A percentile compares a stretch with the other conserved stretches of the same genome.
phyloP scores from a whole-genome alignment of 257 asterid species.

The Forsythia viridissima region DNA sequence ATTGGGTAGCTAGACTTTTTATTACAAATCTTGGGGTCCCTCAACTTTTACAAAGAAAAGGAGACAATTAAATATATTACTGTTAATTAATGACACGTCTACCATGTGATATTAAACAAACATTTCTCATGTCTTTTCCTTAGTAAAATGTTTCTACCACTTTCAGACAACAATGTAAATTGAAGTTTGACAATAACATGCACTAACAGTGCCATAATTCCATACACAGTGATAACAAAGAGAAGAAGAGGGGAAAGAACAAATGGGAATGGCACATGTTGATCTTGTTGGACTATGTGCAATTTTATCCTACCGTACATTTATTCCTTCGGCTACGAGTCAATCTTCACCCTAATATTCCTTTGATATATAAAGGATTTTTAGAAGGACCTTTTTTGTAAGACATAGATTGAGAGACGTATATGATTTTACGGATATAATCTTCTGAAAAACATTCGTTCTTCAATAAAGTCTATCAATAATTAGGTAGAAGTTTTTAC shows the following conservation, averaged over 20 bases:
- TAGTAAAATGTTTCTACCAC: background rate
- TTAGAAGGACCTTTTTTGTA: too few species aligned
- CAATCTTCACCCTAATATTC: too few species aligned
- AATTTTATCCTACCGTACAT: too few species aligned
- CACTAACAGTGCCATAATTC: background rate
- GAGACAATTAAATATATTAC: background rate
- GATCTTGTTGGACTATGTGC: too few species aligned
- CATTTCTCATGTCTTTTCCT: background rate
- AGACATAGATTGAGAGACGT: too few species aligned
- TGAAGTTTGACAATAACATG: background rate
- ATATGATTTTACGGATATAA: too few species aligned
- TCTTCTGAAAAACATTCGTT: too few species aligned
- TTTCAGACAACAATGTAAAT: background rate
- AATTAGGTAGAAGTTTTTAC: too few species aligned
- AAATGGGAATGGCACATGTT: background rate
- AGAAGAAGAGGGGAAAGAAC: constrained; percentile 3
- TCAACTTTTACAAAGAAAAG: constrained; percentile 27
- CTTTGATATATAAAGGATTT: too few species aligned
- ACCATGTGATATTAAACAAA: background rate
- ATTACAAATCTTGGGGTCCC: constrained; percentile 34
- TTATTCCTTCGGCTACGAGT: too few species aligned
- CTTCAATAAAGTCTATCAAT: too few species aligned
- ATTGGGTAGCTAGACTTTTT: constrained; percentile 20
- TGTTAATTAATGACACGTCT: background rate
- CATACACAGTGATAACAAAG: background rate